phyloP scores from a whole-genome alignment of 495 filamentous ascomycete genomes.

The Corynascus novoguineensis region DNA sequence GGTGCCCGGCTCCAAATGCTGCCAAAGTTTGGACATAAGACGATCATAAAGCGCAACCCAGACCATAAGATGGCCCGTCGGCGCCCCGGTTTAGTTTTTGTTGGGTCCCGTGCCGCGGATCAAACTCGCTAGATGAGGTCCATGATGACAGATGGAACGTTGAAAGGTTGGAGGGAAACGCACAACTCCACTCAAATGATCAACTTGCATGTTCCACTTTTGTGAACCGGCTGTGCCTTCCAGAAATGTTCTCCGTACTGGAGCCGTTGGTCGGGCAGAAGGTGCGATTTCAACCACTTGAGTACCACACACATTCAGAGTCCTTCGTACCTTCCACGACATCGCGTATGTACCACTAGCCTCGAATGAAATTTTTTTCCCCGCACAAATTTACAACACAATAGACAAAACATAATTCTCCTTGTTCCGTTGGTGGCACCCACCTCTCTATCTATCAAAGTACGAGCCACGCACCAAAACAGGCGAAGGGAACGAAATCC shows the following conservation, averaged over 20 bases:
- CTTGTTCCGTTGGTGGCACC: not conserved
- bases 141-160: not conserved
- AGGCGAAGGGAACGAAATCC: not conserved
- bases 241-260: not conserved
- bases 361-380: not conserved
- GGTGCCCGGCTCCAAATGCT: not conserved
- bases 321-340: no score
- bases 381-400: not conserved
- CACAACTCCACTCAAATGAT: no score
- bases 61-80: constrained; percentile 5
- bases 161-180: no score
- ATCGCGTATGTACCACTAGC: no score
- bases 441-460: no score
- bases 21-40: not conserved
- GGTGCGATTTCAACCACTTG: no score
- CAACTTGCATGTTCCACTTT: no score
- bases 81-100: not conserved
- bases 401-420: constrained; percentile 1
- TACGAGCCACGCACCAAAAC: not conserved
- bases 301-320: not conserved
- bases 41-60: constrained; percentile 7
- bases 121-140: constrained; percentile 7
- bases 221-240: constrained; percentile 1
- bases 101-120: constrained; percentile 9
- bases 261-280: no score